Evolutionary conservation across 768 basidiomycete genomes (phyloP), one percentile per base, ranked within the genome.

Genomic region (Jaapia argillacea): DNA sequence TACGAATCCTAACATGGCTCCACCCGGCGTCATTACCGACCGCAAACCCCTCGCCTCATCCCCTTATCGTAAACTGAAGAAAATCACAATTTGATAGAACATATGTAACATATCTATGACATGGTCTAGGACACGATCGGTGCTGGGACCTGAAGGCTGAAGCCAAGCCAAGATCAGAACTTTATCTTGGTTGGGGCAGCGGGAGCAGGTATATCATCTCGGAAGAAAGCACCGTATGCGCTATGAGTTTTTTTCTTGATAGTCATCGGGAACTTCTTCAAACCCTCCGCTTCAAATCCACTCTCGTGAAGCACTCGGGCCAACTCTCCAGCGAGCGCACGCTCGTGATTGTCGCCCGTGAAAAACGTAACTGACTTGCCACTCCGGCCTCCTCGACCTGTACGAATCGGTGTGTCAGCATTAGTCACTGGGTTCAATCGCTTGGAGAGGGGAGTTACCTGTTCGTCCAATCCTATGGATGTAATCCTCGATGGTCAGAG

Each of bases 291-390:
- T 45, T 84, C 77, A 49, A 86, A 88, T 24, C 85, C 88, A 36
- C 85, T 83, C 59, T 98, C 96, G 42, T 83, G 68, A 43, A 98
- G 70, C 31, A 99, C 89, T 5, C 87, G 75, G 51, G 90, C 91
- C 44, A 97, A 75, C 60, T 97, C 94, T 5, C 96, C 96, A 5
- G 96, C 93, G 3, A 96, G 70, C 18, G 80, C 72, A 40, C 77
- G 70, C 64, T 96, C 92, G 61, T 96, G 81, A 31, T 79, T 65
- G 43, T 89, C 87, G 4, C 93, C 93, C 1, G 94, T 97, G 66
- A 97, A 98, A 70, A 96, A 97, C 18, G 94, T 98, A 54, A 96
- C 82, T 18, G 89, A 85, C 60, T 88, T 89, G 44, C 94, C 94
- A 28, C 68, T 77, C 57, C 83, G 80, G 7, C 93, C 93, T 27